phyloP scores from a whole-genome alignment of 345 rosid species.

The Jatropha curcas region DNA sequence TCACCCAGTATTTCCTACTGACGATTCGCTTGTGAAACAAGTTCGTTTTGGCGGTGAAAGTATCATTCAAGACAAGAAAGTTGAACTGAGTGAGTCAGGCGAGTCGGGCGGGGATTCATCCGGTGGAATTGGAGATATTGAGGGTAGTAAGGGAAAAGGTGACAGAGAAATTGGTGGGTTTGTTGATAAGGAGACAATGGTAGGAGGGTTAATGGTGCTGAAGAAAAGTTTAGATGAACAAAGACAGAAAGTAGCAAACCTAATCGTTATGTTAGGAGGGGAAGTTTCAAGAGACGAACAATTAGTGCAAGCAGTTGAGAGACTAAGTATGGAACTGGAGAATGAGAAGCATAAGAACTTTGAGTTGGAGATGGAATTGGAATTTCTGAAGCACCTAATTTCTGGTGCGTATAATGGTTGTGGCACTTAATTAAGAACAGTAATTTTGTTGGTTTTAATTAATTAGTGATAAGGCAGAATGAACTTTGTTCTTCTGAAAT shows the following conservation, averaged over 20 bases:
- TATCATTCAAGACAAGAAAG: conserved; percentile 14
- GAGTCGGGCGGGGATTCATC: conserved; percentile 13
- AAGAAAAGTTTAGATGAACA: conserved; percentile 72
- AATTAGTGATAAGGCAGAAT: no score
- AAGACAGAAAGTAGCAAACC: conserved; percentile 42
- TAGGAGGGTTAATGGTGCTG: conserved; percentile 48
- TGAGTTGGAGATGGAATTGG: conserved; percentile 49
- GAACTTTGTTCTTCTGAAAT: no score
- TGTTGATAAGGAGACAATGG: conserved; percentile 36
- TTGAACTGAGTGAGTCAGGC: conserved; percentile 2
- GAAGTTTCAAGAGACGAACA: conserved; percentile 54
- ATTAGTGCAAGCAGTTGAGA: conserved; percentile 44
- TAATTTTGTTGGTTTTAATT: no score
- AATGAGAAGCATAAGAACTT: conserved; percentile 45
- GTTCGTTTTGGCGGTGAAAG: conserved; percentile 39
- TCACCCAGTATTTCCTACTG: conserved; percentile 68
- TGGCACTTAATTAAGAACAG: background rate
- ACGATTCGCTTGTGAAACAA: conserved; percentile 23
- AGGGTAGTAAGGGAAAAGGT: background rate
- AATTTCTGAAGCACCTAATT: conserved; percentile 33
- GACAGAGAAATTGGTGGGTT: conserved; percentile 1
- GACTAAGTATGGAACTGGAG: conserved; percentile 52
- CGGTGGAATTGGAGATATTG: conserved; percentile 17
- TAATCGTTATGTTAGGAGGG: conserved; percentile 57
- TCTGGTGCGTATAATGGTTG: conserved; percentile 21